Conservation (phyloP, 345 rosid species). For the Cardamine occulta region DNA sequence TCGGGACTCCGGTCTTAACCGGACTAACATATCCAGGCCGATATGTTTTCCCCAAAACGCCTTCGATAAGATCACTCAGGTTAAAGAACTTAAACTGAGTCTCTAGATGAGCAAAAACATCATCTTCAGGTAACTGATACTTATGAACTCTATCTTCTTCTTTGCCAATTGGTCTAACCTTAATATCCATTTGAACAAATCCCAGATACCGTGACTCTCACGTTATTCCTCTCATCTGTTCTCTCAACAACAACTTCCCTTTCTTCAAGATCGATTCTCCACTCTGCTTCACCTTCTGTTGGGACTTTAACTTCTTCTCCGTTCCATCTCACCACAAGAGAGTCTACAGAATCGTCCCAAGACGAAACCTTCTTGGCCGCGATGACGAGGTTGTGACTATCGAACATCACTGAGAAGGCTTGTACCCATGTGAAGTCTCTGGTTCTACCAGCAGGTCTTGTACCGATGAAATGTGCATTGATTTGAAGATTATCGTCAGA, state of each 20-base stretch:
- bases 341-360: constrained; percentile 59
- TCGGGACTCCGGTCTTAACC: constrained; percentile 64
- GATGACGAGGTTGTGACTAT: constrained; percentile 56
- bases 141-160: constrained; percentile 64
- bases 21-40: constrained; percentile 63
- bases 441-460: constrained; percentile 57
- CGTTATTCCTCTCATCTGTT: constrained; percentile 55
- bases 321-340: constrained; percentile 54
- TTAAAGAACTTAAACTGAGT: constrained; percentile 62
- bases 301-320: constrained; percentile 51
- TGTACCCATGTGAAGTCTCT: constrained; percentile 82
- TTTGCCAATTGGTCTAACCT: constrained; percentile 60
- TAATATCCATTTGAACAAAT: constrained; percentile 52
- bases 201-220: constrained; percentile 50
- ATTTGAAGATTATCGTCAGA: constrained; percentile 68
- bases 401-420: constrained; percentile 62
- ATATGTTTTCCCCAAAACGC: constrained; percentile 76
- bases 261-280: constrained; percentile 42
- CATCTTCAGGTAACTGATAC: constrained; percentile 56
- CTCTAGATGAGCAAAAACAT: constrained; percentile 75
- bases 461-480: constrained; percentile 73
- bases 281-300: constrained; percentile 48
- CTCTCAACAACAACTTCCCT: constrained; percentile 54
- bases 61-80: constrained; percentile 60
- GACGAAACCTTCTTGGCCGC: constrained; percentile 55